Percentiles rank a stretch among this genome's conserved stretches.
Evolutionary conservation across 148 eudicot genomes (phyloP).

Genomic region (Spergularia bocconei): DNA sequence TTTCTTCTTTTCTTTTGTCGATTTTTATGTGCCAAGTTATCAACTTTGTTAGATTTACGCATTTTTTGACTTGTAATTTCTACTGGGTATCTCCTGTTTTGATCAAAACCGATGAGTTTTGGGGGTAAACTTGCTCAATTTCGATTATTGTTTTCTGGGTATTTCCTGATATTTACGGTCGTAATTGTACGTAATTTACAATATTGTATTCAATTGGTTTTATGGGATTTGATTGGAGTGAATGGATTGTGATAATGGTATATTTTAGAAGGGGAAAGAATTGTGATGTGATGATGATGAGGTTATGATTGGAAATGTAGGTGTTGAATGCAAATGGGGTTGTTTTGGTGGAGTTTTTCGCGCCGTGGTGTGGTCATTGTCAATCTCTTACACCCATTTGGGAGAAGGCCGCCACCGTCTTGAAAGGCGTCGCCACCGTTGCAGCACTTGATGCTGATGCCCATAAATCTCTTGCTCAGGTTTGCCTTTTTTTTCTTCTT

Average conservation of each 20-base stretch:
- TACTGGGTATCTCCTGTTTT: background rate
- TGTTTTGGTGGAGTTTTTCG: conserved; percentile 88
- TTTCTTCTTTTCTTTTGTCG: background rate
- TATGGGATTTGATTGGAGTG: conserved; percentile 10
- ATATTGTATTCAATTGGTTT: background rate
- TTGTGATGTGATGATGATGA: conserved; percentile 7
- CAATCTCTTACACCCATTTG: conserved; percentile 81
- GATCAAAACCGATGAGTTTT: background rate
- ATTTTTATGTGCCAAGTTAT: background rate
- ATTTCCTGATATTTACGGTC: background rate
- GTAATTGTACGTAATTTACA: background rate
- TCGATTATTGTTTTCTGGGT: background rate
- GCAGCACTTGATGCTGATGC: conserved; percentile 99
- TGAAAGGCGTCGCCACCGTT: conserved; percentile 92
- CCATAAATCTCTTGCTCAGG: conserved; percentile 90
- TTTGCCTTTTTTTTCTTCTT: conserved; percentile 23
- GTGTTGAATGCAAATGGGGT: conserved; percentile 78
- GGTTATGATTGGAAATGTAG: conserved; percentile 47
- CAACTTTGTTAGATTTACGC: background rate
- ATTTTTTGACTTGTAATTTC: background rate
- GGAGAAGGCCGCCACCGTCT: conserved; percentile 81
- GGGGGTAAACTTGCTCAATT: background rate
- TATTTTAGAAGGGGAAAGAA: background rate
- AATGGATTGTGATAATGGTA: conserved; percentile 1
- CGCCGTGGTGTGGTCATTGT: conserved; percentile 99